These are phyloP conservation scores for Microdochium paspali DNA, from an alignment of 2,329 filamentous ascomycete species.

Conservation along the genomic window DNA sequence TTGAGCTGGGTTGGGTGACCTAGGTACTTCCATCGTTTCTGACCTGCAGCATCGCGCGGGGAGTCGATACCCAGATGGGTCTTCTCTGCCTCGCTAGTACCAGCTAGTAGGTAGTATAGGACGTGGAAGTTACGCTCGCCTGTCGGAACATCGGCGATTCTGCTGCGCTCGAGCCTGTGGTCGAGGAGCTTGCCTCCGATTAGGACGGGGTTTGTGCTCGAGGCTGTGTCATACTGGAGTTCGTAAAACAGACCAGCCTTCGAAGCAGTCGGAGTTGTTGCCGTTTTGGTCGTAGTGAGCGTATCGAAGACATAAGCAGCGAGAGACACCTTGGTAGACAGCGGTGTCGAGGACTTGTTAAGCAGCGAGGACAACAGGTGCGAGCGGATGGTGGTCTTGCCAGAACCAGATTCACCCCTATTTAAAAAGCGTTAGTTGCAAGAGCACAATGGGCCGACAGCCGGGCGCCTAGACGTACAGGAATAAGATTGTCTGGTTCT, in stretches of 20 bases:
- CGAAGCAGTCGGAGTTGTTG: slow-evolving; percentile 89
- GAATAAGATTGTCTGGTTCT: slow-evolving; percentile 90
- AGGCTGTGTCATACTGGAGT: slow-evolving; percentile 88
- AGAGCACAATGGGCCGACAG: neutral
- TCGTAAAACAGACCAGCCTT: slow-evolving; percentile 95
- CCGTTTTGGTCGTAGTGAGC: slow-evolving; percentile 92
- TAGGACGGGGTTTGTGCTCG: slow-evolving; percentile 73
- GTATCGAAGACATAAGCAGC: slow-evolving; percentile 94
- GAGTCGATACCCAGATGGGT: slow-evolving; percentile 61
- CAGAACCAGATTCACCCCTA: slow-evolving; percentile 90
- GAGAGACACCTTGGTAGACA: slow-evolving; percentile 87
- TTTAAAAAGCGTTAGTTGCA: neutral
- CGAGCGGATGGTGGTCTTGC: slow-evolving; percentile 89
- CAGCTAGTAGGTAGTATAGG: slow-evolving; percentile 88
- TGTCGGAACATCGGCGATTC: slow-evolving; percentile 84
- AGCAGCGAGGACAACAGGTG: slow-evolving; percentile 81
- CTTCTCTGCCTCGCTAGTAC: slow-evolving; percentile 86
- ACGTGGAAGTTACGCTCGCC: slow-evolving; percentile 96
- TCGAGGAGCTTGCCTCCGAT: slow-evolving; percentile 93
- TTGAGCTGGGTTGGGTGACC: slow-evolving; percentile 95
- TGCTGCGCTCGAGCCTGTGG: slow-evolving; percentile 83
- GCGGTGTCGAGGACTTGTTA: slow-evolving; percentile 80
- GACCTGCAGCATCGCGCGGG: slow-evolving; percentile 30
- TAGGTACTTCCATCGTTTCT: slow-evolving; percentile 90
- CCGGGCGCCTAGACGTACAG: slow-evolving; percentile 55